Percentiles rank a stretch among this genome's conserved stretches.
Evolutionary conservation across 2,329 filamentous ascomycete species (phyloP).

Genomic region (Chalaropsis ovoidea): DNA sequence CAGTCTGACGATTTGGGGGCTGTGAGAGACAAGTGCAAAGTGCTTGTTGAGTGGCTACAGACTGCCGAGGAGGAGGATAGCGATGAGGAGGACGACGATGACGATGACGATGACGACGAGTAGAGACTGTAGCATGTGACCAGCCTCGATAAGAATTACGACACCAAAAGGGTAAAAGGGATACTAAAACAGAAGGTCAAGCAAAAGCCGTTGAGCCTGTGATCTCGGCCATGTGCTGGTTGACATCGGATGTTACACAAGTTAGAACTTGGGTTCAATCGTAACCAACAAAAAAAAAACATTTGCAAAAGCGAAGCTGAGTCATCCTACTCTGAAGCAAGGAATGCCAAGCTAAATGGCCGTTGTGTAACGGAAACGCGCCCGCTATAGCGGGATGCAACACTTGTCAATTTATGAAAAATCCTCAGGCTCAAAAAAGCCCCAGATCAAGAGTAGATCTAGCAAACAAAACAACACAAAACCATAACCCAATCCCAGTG

Average conservation of each 20-base stretch:
- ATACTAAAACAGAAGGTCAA: constrained; percentile 1
- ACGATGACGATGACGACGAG: constrained; percentile 33
- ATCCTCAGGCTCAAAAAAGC: not conserved
- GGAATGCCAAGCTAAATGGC: no score
- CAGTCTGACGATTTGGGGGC: constrained; percentile 51
- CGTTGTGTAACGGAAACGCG: not conserved
- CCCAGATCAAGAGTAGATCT: not conserved
- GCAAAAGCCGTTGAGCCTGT: not conserved
- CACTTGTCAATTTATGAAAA: not conserved
- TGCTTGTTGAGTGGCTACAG: constrained; percentile 74
- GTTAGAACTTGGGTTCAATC: no score
- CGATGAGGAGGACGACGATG: constrained; percentile 56
- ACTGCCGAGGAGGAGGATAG: constrained; percentile 51
- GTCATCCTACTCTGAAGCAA: no score
- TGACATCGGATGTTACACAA: not conserved
- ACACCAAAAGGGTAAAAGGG: not conserved
- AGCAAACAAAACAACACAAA: not conserved
- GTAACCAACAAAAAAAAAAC: no score
- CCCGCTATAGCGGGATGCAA: constrained; percentile 10
- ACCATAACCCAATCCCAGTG: not conserved
- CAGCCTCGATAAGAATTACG: not conserved
- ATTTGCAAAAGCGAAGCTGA: no score
- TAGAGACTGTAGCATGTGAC: not conserved
- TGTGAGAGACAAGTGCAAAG: constrained; percentile 62
- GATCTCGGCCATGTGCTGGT: not conserved